Conservation (phyloP, 1,139 yeast species). For the Diutina rugosa region DNA sequence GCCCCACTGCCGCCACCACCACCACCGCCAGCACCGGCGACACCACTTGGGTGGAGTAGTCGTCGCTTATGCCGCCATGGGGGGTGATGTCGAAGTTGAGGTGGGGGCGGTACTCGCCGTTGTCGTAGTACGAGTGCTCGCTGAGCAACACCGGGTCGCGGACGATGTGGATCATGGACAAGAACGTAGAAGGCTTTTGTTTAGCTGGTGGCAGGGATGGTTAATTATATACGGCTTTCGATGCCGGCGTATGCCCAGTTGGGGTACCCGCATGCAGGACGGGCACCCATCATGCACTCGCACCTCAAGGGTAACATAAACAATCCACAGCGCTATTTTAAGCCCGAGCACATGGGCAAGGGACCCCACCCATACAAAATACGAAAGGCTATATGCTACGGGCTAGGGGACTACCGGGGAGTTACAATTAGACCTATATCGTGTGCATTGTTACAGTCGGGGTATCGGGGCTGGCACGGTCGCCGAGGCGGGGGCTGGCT, state of each 20-base stretch:
- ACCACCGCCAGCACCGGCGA: neutral
- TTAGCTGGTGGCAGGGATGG: neutral
- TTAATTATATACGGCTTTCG: neutral
- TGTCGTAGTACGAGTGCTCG: constrained; percentile 1
- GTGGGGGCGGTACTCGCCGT: neutral
- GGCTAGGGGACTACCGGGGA: no score
- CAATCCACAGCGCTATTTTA: neutral
- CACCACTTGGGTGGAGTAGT: neutral
- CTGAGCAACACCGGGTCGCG: neutral
- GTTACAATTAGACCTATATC: no score
- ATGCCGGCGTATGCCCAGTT: neutral
- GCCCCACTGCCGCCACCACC: neutral
- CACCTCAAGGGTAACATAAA: neutral
- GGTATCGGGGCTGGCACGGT: no score
- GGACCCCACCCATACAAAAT: neutral
- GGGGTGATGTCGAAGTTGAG: neutral
- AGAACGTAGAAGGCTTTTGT: neutral
- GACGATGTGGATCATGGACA: neutral
- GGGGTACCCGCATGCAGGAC: neutral
- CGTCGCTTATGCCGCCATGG: neutral
- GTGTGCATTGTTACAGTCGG: no score
- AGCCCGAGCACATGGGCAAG: neutral
- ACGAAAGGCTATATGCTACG: neutral
- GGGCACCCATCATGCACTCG: neutral
- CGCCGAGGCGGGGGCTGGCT: no score